phyloP scores from a whole-genome alignment of 306 rosid genomes.

The Notholithocarpus densiflorus region DNA sequence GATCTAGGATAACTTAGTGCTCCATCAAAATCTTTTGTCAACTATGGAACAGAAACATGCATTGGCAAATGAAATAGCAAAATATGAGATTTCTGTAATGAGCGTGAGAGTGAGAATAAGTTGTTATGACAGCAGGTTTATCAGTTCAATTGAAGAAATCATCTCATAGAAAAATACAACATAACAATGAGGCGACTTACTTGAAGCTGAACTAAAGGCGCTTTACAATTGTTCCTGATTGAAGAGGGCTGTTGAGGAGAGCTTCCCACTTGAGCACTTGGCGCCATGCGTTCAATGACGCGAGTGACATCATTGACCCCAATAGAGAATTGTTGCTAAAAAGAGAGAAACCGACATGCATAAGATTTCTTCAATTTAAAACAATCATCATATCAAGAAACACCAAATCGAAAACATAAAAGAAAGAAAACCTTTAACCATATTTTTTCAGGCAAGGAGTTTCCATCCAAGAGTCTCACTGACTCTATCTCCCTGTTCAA shows the following conservation, averaged over 20 bases:
- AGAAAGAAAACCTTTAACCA: conserved; percentile 63
- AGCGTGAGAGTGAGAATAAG: background rate
- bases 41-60: background rate
- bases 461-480: conserved; percentile 44
- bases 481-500: conserved; percentile 49
- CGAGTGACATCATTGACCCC: conserved; percentile 87
- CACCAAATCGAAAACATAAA: conserved; percentile 1
- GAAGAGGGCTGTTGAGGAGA: conserved; percentile 14
- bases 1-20: no score
- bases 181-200: conserved; percentile 22
- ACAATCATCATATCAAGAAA: background rate
- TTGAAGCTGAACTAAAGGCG: conserved; percentile 53
- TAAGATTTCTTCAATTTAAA: background rate
- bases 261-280: conserved; percentile 26
- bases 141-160: background rate
- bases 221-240: conserved; percentile 22
- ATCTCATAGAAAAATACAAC: background rate
- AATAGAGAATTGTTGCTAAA: conserved; percentile 73
- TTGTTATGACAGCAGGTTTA: background rate
- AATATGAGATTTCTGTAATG: background rate
- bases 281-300: conserved; percentile 78
- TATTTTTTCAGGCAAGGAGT: conserved; percentile 64
- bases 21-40: background rate
- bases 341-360: background rate
- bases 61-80: background rate